Base-by-base conservation (phyloP, 495 filamentous ascomycete genomes). In the Trichoderma gamsii region DNA sequence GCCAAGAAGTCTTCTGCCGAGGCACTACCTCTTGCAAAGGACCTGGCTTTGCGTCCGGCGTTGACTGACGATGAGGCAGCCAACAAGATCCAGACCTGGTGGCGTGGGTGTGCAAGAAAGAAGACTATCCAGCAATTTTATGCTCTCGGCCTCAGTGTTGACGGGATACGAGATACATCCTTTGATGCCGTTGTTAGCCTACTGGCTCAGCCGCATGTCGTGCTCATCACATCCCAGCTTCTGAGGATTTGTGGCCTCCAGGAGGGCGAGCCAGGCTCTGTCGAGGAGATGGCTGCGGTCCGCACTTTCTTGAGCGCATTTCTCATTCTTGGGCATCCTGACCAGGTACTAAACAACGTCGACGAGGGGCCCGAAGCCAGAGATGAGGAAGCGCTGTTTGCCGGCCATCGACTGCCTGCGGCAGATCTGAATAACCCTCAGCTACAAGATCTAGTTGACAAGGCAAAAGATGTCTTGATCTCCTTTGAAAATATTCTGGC, bases 231-330 rank as follows among this genome's bases (percentile, higher is more conserved):
- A 4, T 85, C 88, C 23, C 84, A 84, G 67, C 82, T 97, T 18
- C 82, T 99, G 68, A 85, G 86, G 29, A 85, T 93, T 15, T 93
- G 92, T 71, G 89, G 88, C 0, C 77, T 98, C 65, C 85, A 90
- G 67, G 88, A 92, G 71, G 86, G 86, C 68, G 86, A 87, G 56
- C 81, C 85, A 29, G 89, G 87, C 1, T 86, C 88, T 0, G 81
- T 91, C 63, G 86, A 88, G 63, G 88, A 90, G 70, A 89, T 90
- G 78, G 88, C 92, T 52, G 88, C 90, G 11, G 89, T 93, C 29
- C 86, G 93, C 72, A 97, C 89, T 4, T 98, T 99, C 73, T 80
- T 99, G 56, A 96, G 92, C 75, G 92, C 92, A 51, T 98, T 91
- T 78, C 81, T 99, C 23, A 96, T 99, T 66, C 84, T 96, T 15